These are phyloP conservation scores for Arachis hypogaea DNA, from an alignment of 306 rosid species.

Conservation along the genomic window DNA sequence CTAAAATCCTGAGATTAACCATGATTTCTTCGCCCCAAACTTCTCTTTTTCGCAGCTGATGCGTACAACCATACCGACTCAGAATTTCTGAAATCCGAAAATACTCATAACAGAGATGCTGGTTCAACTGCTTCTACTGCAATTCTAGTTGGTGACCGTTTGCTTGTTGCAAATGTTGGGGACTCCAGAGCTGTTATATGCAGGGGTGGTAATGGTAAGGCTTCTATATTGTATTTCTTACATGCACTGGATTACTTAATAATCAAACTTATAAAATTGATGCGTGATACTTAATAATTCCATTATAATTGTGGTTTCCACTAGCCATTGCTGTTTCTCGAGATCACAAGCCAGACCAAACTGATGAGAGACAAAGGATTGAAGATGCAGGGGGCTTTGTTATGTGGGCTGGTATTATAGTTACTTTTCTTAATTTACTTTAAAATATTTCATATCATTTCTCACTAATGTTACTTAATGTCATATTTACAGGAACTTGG, in stretches of 20 bases:
- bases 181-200: conserved; percentile 94
- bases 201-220: conserved; percentile 89
- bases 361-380: conserved; percentile 93
- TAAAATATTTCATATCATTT: not conserved
- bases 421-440: conserved; percentile 13
- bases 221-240: not conserved
- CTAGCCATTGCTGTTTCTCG: conserved; percentile 95
- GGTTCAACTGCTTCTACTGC: conserved; percentile 99
- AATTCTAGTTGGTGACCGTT: conserved; percentile 89
- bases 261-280: not conserved
- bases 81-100: conserved; percentile 89
- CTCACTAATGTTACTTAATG: conserved; percentile 27
- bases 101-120: conserved; percentile 85
- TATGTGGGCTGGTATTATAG: conserved; percentile 84
- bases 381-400: conserved; percentile 98
- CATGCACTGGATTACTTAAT: not conserved
- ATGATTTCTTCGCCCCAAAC: not conserved
- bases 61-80: conserved; percentile 92
- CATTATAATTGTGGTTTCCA: conserved; percentile 39
- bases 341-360: conserved; percentile 98
- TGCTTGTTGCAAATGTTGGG: conserved; percentile 97
- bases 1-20: conserved; percentile 15
- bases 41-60: conserved; percentile 63
- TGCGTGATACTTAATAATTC: conserved; percentile 16
- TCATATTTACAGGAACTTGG: conserved; percentile 79